Conservation (phyloP, 495 filamentous ascomycete genomes). For the Cercophora scortea region DNA sequence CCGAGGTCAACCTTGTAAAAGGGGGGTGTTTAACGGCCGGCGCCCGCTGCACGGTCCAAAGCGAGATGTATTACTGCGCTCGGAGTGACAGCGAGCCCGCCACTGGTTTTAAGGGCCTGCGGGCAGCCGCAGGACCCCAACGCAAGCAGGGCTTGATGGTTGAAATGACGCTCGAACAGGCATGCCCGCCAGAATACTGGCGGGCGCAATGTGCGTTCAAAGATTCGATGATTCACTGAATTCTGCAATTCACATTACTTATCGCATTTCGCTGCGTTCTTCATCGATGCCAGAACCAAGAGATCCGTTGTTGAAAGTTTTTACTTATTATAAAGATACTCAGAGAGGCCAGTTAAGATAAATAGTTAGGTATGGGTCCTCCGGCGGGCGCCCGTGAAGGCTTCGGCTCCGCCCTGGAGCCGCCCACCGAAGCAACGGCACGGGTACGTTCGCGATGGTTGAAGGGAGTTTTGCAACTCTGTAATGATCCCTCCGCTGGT, state of each 20-base stretch:
- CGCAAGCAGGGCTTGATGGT: slow-evolving; percentile 44
- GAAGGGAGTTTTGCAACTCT: slow-evolving; percentile 25
- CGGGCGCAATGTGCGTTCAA: slow-evolving; percentile 58
- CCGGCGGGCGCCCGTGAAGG: slow-evolving; percentile 21
- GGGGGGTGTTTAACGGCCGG: slow-evolving; percentile 12
- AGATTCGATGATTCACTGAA: slow-evolving; percentile 70
- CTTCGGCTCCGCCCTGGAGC: slow-evolving; percentile 13
- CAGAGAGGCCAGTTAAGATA: slow-evolving; percentile 27
- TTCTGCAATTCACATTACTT: slow-evolving; percentile 69
- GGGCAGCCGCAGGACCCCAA: slow-evolving; percentile 31
- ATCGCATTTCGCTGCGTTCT: slow-evolving; percentile 67
- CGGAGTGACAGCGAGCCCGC: slow-evolving; percentile 32
- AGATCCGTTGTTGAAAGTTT: slow-evolving; percentile 70
- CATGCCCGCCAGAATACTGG: slow-evolving; percentile 56
- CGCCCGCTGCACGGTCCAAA: slow-evolving; percentile 1
- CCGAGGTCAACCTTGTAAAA: slow-evolving; percentile 47
- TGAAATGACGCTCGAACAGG: slow-evolving; percentile 58
- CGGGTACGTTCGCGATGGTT: slow-evolving; percentile 22
- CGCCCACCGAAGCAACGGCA: slow-evolving; percentile 33
- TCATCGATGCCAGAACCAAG: slow-evolving; percentile 67
- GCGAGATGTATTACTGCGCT: slow-evolving; percentile 36
- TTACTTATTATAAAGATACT: slow-evolving; percentile 32
- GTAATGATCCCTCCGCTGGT: slow-evolving; percentile 65
- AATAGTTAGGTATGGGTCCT: slow-evolving; percentile 20
- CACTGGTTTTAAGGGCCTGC: slow-evolving; percentile 15